These are phyloP conservation scores for Clonostachys chloroleuca DNA, from an alignment of 2,329 filamentous ascomycete genomes.

Conservation along the genomic window DNA sequence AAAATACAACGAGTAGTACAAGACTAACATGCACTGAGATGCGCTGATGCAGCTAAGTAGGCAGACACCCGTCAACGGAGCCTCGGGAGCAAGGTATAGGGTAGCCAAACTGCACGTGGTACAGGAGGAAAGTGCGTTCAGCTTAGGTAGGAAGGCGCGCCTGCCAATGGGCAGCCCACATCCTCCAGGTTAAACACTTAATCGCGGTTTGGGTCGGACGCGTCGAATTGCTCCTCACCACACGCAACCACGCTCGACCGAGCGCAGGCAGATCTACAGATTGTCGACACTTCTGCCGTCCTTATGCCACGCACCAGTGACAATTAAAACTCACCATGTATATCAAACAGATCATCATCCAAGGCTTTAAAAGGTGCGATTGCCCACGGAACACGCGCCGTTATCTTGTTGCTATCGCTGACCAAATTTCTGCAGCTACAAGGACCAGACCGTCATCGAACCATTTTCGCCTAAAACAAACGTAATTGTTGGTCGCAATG, in stretches of 20 bases:
- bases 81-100: too few species aligned
- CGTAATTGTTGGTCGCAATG: slow-evolving; percentile 98
- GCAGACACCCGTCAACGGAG: too few species aligned
- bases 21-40: too few species aligned
- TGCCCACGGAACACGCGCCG: too few species aligned
- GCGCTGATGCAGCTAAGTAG: too few species aligned
- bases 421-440: slow-evolving; percentile 64
- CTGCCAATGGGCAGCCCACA: background rate
- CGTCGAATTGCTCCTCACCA: slow-evolving; percentile 2
- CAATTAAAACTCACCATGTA: slow-evolving; percentile 62
- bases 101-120: too few species aligned
- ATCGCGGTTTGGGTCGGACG: slow-evolving; percentile 6
- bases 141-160: too few species aligned
- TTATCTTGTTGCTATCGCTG: too few species aligned
- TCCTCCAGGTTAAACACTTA: background rate
- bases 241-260: background rate
- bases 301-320: slow-evolving; percentile 31
- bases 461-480: slow-evolving; percentile 97
- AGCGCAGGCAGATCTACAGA: background rate
- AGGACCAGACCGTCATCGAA: slow-evolving; percentile 98
- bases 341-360: slow-evolving; percentile 99
- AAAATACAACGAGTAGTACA: too few species aligned
- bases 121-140: too few species aligned
- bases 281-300: slow-evolving; percentile 12
- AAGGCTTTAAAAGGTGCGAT: slow-evolving; percentile 94